Base-by-base conservation (phyloP, 148 eudicot genomes). In the Amaranthus cruentus region DNA sequence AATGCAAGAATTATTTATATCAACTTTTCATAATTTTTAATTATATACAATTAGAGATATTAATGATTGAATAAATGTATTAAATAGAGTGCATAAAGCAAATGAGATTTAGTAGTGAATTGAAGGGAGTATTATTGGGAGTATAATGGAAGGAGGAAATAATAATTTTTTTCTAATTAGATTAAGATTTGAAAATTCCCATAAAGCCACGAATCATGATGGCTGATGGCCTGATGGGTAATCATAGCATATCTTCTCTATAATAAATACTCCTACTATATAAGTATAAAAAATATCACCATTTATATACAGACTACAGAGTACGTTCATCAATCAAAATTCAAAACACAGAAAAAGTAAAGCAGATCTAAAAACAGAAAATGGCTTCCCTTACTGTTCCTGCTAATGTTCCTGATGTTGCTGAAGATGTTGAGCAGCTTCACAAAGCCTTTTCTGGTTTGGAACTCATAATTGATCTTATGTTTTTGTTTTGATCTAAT, bases 351-450 rank as follows among this genome's bases (percentile, higher is more conserved):
- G 56, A 68, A 56, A 63, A 59, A 57, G 55, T 42, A 64, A 66
- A 58, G 9, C 14, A 61, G 60, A 70, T 46, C 28, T 48, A 6
- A 62, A 64, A 9, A 11, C 57, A 8, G 21, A 42, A 12, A 82
- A 91, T 91, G 97, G 90, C 91, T 8, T 75, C 91, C n/a, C 78
- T 91, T 4, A 75, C 77, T 44, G 80, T 91, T 53, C 93, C 97
- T 60, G 73, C 85, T 70, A 47, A 73, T 4, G 76, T 87, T 43
- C 96, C 96, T 54, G 72, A 82, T 62, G 81, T 87, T 4, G 81
- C 86, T n/a, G 90, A 89, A 65, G 93, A 91, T 61, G 78, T 68
- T 64, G 91, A 87, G 77, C 91, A 85, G 62, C 93, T 91, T 55
- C 76, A 78, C 69, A 87, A 89, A 78, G 93, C 97, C 42, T 84